phyloP scores from a whole-genome alignment of 164 flowering plant genomes.

The Magnolia kwangsiensis region DNA sequence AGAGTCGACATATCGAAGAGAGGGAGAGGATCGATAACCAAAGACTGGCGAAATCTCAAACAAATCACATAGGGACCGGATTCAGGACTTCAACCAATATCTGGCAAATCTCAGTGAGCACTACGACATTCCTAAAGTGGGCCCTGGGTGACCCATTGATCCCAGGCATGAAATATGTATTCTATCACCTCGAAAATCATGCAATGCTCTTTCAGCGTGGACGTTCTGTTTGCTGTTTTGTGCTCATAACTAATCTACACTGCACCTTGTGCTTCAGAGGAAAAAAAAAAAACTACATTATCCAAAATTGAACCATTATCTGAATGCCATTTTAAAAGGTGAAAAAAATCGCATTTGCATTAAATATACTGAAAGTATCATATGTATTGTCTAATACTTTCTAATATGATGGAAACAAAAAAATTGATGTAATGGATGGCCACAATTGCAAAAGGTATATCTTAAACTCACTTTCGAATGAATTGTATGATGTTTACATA shows the following conservation, averaged over 20 bases:
- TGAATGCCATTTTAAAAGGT: too few species aligned
- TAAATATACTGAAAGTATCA: too few species aligned
- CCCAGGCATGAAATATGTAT: neutral
- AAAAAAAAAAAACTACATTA: too few species aligned
- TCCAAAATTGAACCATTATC: too few species aligned
- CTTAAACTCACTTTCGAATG: too few species aligned
- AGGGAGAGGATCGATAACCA: slow-evolving; percentile 54
- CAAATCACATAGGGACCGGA: slow-evolving; percentile 88
- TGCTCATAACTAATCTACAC: neutral
- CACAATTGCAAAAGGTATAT: too few species aligned
- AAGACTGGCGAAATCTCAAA: slow-evolving; percentile 66
- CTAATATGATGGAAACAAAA: too few species aligned
- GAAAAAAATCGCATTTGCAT: too few species aligned
- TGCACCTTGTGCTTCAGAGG: too few species aligned
- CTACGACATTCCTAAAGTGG: slow-evolving; percentile 98
- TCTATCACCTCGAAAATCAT: neutral
- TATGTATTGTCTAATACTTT: too few species aligned
- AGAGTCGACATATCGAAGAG: slow-evolving; percentile 81
- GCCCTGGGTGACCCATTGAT: slow-evolving; percentile 62
- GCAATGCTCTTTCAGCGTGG: neutral
- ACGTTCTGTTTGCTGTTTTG: neutral
- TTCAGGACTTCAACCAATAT: slow-evolving; percentile 87
- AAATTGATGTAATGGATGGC: too few species aligned
- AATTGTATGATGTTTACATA: too few species aligned
- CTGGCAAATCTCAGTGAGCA: slow-evolving; percentile 97